Evolutionary conservation across 176 grass and related monocot species (phyloP), one percentile per base, ranked within the genome.

Genomic region (Saccharum officinarum): DNA sequence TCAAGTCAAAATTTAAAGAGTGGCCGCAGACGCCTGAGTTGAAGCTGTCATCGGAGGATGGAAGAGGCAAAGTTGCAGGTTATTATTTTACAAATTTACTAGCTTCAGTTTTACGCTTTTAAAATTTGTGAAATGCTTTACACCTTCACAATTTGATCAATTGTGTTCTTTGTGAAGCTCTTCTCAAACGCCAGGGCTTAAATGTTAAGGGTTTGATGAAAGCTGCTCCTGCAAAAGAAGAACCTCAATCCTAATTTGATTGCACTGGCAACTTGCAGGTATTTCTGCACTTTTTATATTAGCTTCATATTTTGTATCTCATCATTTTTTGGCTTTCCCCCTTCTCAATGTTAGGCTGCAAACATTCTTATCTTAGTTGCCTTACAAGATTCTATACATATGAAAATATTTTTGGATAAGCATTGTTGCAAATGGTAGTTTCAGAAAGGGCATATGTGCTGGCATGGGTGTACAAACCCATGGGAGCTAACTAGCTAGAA

Each of bases 21-120:
- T 99, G 94, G 97, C 76, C 97, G 16, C 84, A 90, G 38, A 92
- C 90, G 73, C 86, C 92, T 86, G 94, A 97, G 9, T 86, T 99
- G 78, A 91, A 91, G 87, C 83, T 94, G 57, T 97, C 89, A 14
- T 91, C 94, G 15, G 94, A 99, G 82, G 97, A 99, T 86, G 91
- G 97, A 63, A 92, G 97, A 89, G 94, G 97, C 82, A 97, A 99
- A 92, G 94, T 99, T 91, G 94, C 97, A 97, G 94, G 97, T 99
- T 82, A 67, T 17, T 89, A 76, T 33, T 34, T n/a, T 75, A 31
- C 9, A 87, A 18, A 83, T 41, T 76, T 86, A 50, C 66, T 6
- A 72, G 6, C 81, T 89, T 81, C 20, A 17, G 1, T 62, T 82
- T 42, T 59, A 31, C 1, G 12, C 45, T 44, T 75, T 50, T 72